Evolutionary conservation across 106 monocot genomes (phyloP).

Genomic region (Platanthera guangdongensis): DNA sequence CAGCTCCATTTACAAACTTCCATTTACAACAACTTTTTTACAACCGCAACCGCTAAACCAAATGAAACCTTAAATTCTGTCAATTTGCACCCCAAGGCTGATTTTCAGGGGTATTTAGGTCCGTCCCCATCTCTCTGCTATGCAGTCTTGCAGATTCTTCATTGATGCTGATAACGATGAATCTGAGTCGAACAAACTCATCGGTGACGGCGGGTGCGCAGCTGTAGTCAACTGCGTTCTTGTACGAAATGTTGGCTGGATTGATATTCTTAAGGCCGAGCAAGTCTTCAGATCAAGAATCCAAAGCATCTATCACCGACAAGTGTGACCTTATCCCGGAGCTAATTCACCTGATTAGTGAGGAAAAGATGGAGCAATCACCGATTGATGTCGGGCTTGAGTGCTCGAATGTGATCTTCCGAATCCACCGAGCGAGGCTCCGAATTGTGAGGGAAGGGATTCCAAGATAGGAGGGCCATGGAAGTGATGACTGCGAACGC

Average conservation of each 20-base stretch:
- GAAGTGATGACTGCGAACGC: conserved; percentile 39
- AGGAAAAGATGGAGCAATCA: not conserved
- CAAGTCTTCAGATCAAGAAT: conserved; percentile 5
- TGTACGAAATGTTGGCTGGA: not conserved
- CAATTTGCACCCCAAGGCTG: too few species aligned
- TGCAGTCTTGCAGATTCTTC: conserved; percentile 31
- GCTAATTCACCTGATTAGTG: conserved; percentile 29
- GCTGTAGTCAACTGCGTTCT: conserved; percentile 21
- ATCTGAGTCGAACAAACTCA: conserved; percentile 30
- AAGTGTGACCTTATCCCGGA: conserved; percentile 25
- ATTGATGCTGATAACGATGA: conserved; percentile 26
- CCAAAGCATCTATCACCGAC: conserved; percentile 24
- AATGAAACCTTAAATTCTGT: too few species aligned
- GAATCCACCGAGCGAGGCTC: conserved; percentile 3
- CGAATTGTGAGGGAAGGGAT: conserved; percentile 36
- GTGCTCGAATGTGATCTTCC: conserved; percentile 21
- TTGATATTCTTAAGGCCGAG: conserved; percentile 20
- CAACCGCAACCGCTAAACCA: too few species aligned
- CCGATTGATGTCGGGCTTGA: conserved; percentile 22
- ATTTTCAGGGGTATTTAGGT: too few species aligned
- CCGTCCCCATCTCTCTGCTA: conserved; percentile 23
- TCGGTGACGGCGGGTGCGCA: conserved; percentile 19
- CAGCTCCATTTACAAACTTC: too few species aligned
- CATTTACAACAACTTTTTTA: too few species aligned
- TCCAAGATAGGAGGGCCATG: conserved; percentile 50